Base-by-base conservation (phyloP, 768 basidiomycete species). In the Lentinula aciculospora region DNA sequence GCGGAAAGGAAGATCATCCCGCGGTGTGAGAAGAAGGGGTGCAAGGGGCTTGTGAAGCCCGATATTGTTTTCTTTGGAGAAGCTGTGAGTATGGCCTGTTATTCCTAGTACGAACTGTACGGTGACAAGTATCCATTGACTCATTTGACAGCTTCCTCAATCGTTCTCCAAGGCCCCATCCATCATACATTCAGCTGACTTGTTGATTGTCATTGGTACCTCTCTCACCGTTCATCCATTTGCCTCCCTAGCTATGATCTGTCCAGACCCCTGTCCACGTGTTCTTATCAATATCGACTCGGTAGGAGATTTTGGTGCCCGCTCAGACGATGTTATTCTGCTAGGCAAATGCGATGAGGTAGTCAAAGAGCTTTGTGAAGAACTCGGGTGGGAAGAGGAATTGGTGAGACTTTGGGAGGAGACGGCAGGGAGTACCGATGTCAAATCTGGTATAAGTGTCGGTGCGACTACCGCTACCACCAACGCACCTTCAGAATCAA, bases 1-100 rank as follows among this genome's bases (percentile, higher is more conserved):
- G 27, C 56, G 4, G 27, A 46, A 17, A 68, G 72, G n/a, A 84
- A 84, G 40, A 69, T 81, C 60, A 83, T 91, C 13, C 85, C 94
- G 4, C 77, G 72, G 48, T 98, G 96, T 67, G 68, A 68, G 28
- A 58, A 57, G 3, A 66, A 76, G 32, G 56, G 64, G 21, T 94
- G 93, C 61, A 74, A 72, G 1, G 92, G 92, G 0, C 75, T 92
- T 37, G 85, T 94, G 15, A 94, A 95, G 69, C 93, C 93, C n/a
- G 90, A 96, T 65, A 96, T 96, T 42, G 91, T 96, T 12, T 95
- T 96, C 72, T 95, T 96, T 65, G 93, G 94, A 23, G 89, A 93
- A 71, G 66, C 78, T 36, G 86, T 89, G 66, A 31, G 84, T 72
- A 2, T 27, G n/a, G 45, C 36, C 50, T 15, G 57, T 58, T n/a